Evolutionary conservation across 768 basidiomycete species (phyloP).

Genomic region (Collybia sordida): DNA sequence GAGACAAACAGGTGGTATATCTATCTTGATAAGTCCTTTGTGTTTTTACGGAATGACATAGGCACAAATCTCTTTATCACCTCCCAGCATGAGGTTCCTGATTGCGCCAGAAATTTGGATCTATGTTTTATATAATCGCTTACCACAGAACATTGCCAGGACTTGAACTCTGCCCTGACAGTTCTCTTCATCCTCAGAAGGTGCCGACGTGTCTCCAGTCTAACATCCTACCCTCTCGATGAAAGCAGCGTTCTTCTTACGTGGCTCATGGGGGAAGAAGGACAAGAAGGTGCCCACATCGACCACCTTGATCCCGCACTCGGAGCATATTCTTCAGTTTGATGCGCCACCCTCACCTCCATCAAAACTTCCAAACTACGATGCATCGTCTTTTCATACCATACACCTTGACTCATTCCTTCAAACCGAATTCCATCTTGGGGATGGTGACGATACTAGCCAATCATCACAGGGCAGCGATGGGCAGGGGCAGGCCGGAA

Average conservation of each 20-base stretch:
- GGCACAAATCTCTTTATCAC: conserved; percentile 32
- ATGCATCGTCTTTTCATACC: conserved; percentile 2
- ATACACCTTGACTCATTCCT: conserved; percentile 2
- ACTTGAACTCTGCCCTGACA: conserved; percentile 5
- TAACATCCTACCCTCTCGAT: conserved; percentile 19
- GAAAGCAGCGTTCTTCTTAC: conserved; percentile 40
- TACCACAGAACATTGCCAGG: neutral
- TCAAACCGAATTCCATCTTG: neutral
- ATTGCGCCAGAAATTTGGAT: conserved; percentile 16
- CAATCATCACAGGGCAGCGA: too few relatives aligned
- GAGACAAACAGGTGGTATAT: neutral
- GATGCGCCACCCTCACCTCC: conserved; percentile 3
- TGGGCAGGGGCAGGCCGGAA: too few relatives aligned
- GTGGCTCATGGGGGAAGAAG: conserved; percentile 38
- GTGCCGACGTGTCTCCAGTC: conserved; percentile 1
- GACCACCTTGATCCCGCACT: neutral
- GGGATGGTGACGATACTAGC: too few relatives aligned
- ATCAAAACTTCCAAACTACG: neutral
- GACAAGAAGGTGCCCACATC: conserved; percentile 21
- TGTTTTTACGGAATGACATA: conserved; percentile 14
- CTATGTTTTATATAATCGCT: conserved; percentile 5
- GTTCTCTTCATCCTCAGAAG: conserved; percentile 2
- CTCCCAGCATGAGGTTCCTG: conserved; percentile 18
- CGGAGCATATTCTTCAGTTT: conserved; percentile 2
- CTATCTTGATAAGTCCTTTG: neutral